These are phyloP conservation scores for Fusarium redolens DNA, from an alignment of 2,329 filamentous ascomycete genomes.

Conservation along the genomic window DNA sequence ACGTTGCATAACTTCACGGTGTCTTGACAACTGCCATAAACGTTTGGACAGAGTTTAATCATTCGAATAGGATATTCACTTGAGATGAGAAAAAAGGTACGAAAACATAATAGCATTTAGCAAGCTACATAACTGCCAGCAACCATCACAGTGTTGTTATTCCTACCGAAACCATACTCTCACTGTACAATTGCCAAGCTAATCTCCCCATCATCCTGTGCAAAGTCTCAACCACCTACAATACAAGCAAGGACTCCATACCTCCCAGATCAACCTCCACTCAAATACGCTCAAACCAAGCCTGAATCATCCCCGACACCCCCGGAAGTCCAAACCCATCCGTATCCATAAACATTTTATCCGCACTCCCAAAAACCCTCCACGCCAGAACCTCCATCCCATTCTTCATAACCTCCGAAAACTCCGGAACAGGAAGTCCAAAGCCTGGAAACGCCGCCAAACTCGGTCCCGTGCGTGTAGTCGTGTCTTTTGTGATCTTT, in stretches of 20 bases:
- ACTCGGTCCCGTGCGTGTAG: accelerated
- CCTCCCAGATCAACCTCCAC: accelerated
- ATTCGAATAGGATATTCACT: accelerated
- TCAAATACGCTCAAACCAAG: background rate
- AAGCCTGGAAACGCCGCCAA: background rate
- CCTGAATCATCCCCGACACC: accelerated
- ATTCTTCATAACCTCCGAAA: accelerated
- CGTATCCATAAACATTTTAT: background rate
- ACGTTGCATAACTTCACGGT: background rate
- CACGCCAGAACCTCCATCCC: background rate
- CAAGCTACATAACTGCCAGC: accelerated
- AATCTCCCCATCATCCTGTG: accelerated
- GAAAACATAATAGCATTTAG: background rate
- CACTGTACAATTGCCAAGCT: accelerated
- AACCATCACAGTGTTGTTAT: background rate
- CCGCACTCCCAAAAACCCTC: background rate
- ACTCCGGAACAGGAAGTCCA: background rate
- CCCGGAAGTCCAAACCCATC: background rate
- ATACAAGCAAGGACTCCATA: background rate
- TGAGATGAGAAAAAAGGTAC: background rate
- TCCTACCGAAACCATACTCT: background rate
- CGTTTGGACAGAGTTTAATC: no score
- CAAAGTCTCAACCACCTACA: accelerated
- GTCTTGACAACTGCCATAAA: no score
- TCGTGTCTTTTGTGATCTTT: accelerated